A percentile compares a stretch with the other conserved stretches of the same genome.
These are phyloP conservation scores for Fraxinus dipetala DNA, from an alignment of 305 asterid species.

Conservation along the genomic window DNA sequence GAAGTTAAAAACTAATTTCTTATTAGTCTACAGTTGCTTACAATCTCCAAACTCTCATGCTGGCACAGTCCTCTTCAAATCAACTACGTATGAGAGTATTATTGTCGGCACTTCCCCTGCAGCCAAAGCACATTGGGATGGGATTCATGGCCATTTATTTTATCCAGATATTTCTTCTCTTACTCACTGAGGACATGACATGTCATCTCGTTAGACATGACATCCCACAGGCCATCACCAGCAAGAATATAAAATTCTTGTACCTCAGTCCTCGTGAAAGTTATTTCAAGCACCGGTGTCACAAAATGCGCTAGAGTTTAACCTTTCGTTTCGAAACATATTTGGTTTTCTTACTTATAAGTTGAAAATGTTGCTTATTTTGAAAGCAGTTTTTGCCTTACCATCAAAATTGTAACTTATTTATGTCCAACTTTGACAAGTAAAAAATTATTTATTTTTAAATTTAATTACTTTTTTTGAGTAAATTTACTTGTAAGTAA, in stretches of 20 bases:
- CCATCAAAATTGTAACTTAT: not conserved
- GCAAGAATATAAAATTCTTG: slow-evolving; percentile 49
- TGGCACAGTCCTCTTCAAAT: slow-evolving; percentile 27
- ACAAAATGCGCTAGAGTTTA: slow-evolving; percentile 23
- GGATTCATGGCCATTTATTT: not conserved
- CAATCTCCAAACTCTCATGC: not conserved
- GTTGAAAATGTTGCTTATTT: not conserved
- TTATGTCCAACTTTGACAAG: not conserved
- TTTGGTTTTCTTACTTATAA: not conserved
- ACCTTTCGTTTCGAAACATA: not conserved
- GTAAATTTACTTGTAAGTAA: not conserved
- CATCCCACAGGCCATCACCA: slow-evolving; percentile 57
- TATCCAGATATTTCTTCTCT: not conserved
- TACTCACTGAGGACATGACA: slow-evolving; percentile 39
- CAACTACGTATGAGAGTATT: slow-evolving; percentile 38
- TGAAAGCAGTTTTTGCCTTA: not conserved
- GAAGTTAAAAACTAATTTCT: not conserved
- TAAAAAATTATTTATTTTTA: too few species aligned
- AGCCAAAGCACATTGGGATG: slow-evolving; percentile 35
- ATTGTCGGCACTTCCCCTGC: slow-evolving; percentile 38
- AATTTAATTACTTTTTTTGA: too few species aligned
- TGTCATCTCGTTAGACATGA: slow-evolving; percentile 32
- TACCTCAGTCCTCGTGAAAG: slow-evolving; percentile 32
- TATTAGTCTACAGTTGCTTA: not conserved
- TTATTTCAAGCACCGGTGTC: slow-evolving; percentile 43